Base-by-base conservation (phyloP, 73 alveolate genomes). In the Tetrahymena thermophila region DNA sequence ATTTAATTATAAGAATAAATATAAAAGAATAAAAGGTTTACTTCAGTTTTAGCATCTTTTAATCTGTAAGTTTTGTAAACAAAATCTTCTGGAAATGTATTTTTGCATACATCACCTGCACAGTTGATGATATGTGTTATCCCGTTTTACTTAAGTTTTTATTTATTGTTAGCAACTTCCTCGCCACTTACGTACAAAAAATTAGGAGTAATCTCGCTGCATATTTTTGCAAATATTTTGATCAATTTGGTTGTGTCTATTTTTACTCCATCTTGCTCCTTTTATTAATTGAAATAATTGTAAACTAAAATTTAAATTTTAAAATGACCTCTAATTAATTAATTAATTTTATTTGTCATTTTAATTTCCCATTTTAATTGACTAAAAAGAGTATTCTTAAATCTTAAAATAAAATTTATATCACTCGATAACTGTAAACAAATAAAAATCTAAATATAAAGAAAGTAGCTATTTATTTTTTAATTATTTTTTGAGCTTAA, bases 31-130 rank as follows among this genome's bases (percentile, higher is more conserved):
- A 34, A 85, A 28, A 85, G 1, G 9, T 38, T 38, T 85, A 85
- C 94, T 35, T 98, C 99, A 35, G 98, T 96, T 35, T 96, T 96
- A 34, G 98, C 96, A 96, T 98, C 99, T 44, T 98, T 98, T 17
- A 98, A 94, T 84, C 97, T 97, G 94, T 96, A 98, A 35, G 98
- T 96, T 43, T 93, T 38, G 94, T 98, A 98, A 43, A 55, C 57
- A 85, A 97, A 97, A 40, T 95, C 96, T 34, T 96, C 98, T 4
- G 97, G 98, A 85, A 71, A 96, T 35, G 97, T 96, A 95, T 98
- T 98, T 84, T 97, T 97, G 94, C 99, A 97, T 84, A 98, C 98
- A 94, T 97, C 99, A 9, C 98, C 99, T 56, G 99, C 99, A 95
- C 99, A 97, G 84, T 98, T 98, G 9, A 98, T 94, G 35, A 98